Evolutionary conservation across 2,329 filamentous ascomycete genomes (phyloP), one percentile per base, ranked within the genome.

Genomic region (Dactylellina cionopaga): DNA sequence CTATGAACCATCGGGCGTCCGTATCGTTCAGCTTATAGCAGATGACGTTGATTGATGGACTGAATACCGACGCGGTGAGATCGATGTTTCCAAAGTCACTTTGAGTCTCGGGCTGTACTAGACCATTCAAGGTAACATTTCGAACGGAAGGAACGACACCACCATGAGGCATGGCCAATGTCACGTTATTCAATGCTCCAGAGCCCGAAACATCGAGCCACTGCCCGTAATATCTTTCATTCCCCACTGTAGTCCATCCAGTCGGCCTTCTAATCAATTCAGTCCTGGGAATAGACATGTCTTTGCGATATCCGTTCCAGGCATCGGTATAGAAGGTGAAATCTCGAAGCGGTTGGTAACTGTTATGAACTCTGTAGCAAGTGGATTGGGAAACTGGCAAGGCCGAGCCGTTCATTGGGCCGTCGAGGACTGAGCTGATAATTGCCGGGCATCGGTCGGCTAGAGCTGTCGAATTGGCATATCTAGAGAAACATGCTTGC

Each of bases 141-240:
- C 89, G 88, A 0, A 91, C 90, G 10, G 82, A 80, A 31, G 90
- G 87, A 0, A 95, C 84, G 0, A 89, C 82, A 43, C 82, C 87
- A 0, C 88, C 83, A 76, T 95, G 91, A 0, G 91, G 91, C 85
- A 93, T 89, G 0, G 90, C 90, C 75, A 93, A 83, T 0, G 89
- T 90, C 24, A 92, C 86, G 74, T 93, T 92, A 78, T 92, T 91
- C 76, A 94, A 82, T 35, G 90, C 39, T 0, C 22, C 51, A 1
- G 51, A 49, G n/a, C 58, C 58, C 2, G 43, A 43, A 22, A 71
- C 47, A 9, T 71, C 66, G 5, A 71, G 66, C 66, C 66, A 71
- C 27, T 41, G 83, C 24, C 90, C 83, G 0, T 82, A 80, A 58
- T 86, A 79, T 9, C 82, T 77, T 3, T 82, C 77, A 2, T 84